These are phyloP conservation scores for Aspergillus coremiiformis DNA, from an alignment of 495 filamentous ascomycete species.

Conservation along the genomic window DNA sequence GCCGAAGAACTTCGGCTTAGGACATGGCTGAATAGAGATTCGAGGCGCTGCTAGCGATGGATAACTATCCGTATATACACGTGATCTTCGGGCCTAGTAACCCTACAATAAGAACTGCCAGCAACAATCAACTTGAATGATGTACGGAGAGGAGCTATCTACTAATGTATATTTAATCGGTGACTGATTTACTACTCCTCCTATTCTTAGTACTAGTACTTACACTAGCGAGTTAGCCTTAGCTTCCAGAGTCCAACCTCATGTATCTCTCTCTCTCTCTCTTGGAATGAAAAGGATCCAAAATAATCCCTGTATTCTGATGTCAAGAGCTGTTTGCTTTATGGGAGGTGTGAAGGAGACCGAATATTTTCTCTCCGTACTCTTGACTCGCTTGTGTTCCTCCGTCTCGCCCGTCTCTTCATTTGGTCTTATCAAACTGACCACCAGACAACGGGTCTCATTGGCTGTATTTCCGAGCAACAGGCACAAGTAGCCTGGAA, in stretches of 20 bases:
- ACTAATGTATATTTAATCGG: no score
- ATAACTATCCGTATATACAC: no score
- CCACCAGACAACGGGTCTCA: neutral
- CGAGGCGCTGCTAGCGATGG: neutral
- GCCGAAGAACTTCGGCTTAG: neutral
- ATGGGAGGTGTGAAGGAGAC: neutral
- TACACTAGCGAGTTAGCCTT: neutral
- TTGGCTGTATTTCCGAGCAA: conserved; percentile 1
- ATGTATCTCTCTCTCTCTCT: neutral
- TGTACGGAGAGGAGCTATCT: neutral
- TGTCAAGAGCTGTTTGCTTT: neutral
- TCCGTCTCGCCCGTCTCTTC: neutral
- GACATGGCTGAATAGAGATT: neutral
- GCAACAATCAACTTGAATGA: neutral
- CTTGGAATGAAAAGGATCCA: neutral
- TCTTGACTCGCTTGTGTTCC: conserved; percentile 1
- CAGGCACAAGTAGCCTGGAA: neutral
- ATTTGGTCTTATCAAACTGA: no score
- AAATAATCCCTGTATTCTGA: neutral
- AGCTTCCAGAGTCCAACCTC: neutral
- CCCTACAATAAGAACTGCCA: neutral
- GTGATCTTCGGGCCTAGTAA: neutral
- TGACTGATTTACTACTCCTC: no score
- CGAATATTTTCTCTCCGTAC: neutral
- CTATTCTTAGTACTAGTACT: neutral